Percentiles rank a stretch among this genome's conserved stretches.
These are phyloP conservation scores for Cryptosporidium sp. DNA, from an alignment of 169 alveolate species.

Conservation along the genomic window DNA sequence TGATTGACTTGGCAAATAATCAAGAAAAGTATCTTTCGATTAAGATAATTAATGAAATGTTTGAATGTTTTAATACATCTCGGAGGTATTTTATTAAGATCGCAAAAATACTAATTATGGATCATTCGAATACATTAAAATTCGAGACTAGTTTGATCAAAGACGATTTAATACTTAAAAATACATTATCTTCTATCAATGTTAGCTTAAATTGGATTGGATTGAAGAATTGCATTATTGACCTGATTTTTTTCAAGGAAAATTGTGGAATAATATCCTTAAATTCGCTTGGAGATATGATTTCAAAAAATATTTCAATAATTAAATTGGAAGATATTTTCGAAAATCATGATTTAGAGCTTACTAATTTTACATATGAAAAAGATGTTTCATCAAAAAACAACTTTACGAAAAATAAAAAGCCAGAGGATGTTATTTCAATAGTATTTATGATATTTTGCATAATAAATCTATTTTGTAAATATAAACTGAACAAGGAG, in stretches of 20 bases:
- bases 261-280: background rate
- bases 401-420: background rate
- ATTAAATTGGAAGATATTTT: slow-evolving; percentile 27
- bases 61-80: background rate
- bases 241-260: background rate
- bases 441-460: slow-evolving; percentile 17
- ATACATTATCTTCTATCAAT: background rate
- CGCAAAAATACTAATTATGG: background rate
- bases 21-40: background rate
- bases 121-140: background rate
- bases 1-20: background rate
- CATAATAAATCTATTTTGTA: slow-evolving; percentile 37
- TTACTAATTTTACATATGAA: background rate
- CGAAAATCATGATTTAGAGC: slow-evolving; percentile 8
- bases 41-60: slow-evolving; percentile 3
- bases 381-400: background rate
- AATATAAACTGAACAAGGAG: slow-evolving; percentile 1
- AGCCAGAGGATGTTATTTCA: slow-evolving; percentile 20
- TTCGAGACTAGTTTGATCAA: background rate
- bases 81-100: background rate
- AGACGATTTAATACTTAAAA: background rate
- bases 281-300: background rate
- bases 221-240: slow-evolving; percentile 2
- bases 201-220: slow-evolving; percentile 37
- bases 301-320: slow-evolving; percentile 2